Base-by-base conservation (phyloP, 495 filamentous ascomycete genomes). In the Pyrenula aspistea region DNA sequence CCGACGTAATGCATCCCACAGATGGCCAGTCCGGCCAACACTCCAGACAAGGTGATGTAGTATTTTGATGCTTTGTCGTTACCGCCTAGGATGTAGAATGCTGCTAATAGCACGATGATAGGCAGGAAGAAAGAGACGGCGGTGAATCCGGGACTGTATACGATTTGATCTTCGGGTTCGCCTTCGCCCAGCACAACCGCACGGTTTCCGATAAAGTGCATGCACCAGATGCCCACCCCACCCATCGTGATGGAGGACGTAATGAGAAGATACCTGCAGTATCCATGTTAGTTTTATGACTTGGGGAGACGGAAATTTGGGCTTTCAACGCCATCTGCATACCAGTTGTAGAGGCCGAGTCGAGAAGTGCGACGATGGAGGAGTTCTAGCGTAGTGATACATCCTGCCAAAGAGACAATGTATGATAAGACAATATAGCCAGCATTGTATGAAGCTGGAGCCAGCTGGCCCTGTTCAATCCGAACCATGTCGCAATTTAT, bases 1-100 rank as follows among this genome's bases (percentile, higher is more conserved):
- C 89, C 89, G 50, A 94, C 71, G 61, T 95, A 96, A 65, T 95
- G 88, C 91, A 95, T 95, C 2, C 85, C 91, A 55, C 85, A 87
- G 55, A 94, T 83, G 20, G 87, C 80, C 2, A 79, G 69, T 4
- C 91, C 91, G 0, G 85, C 83, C 49, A 90, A 68, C 2, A 80
- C 57, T 0, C 90, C 89, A 23, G 83, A 84, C 0, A 77, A 59
- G n/a, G 71, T 50, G 15, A 87, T 77, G 11, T 83, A 79, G 64
- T 77, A 60, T 65, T 80, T 77, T 25, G 72, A 77, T 12, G 85
- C 71, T 24, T 64, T 72, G 47, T 78, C 78, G 57, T 77, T 77
- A 24, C 74, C 73, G 22, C 79, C 82, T 47, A 83, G 77, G 22
- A 80, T 74, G 47, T 82, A 77, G 67, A 95, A 94, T 22, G 88